Evolutionary conservation across 129 eudicot species (phyloP).

Genomic region (Ambrosia artemisiifolia): DNA sequence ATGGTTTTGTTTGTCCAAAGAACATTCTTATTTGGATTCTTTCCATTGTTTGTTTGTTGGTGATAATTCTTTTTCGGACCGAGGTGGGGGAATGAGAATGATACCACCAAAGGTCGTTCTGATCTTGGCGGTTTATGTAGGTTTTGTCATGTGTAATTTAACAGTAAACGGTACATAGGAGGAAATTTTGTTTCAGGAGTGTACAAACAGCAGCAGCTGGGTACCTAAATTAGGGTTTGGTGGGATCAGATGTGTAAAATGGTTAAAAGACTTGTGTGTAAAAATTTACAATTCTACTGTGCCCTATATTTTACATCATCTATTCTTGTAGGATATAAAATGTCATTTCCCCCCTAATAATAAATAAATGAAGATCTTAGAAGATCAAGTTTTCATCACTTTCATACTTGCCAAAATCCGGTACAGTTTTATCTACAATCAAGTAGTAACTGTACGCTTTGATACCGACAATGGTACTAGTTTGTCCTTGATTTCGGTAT

Average conservation of each 20-base stretch:
- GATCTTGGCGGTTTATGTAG: background rate
- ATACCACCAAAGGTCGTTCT: background rate
- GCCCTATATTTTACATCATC: background rate
- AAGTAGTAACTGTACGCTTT: too few relatives aligned
- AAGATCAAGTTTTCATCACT: too few relatives aligned
- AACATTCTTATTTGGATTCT: slow-evolving; percentile 9
- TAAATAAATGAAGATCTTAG: background rate
- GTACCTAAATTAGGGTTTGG: background rate
- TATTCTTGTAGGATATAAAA: background rate
- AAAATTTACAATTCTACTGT: background rate
- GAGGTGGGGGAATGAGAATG: slow-evolving; percentile 20
- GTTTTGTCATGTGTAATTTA: slow-evolving; percentile 24
- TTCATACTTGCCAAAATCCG: too few relatives aligned
- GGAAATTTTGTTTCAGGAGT: slow-evolving; percentile 20
- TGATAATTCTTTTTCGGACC: slow-evolving; percentile 25
- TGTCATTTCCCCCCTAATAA: background rate
- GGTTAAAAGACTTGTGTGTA: slow-evolving; percentile 10
- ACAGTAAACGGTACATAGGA: slow-evolving; percentile 25
- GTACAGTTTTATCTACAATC: too few relatives aligned
- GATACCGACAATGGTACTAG: too few relatives aligned
- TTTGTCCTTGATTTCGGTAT: too few relatives aligned
- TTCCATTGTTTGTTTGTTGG: slow-evolving; percentile 33
- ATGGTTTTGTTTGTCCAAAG: slow-evolving; percentile 13
- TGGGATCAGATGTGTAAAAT: background rate
- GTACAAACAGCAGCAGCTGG: slow-evolving; percentile 18